A percentile compares a stretch with the other conserved stretches of the same genome.
These are phyloP conservation scores for Allomyces macrogynus DNA, from an alignment of 192 early-diverging fungal species.

Conservation along the genomic window DNA sequence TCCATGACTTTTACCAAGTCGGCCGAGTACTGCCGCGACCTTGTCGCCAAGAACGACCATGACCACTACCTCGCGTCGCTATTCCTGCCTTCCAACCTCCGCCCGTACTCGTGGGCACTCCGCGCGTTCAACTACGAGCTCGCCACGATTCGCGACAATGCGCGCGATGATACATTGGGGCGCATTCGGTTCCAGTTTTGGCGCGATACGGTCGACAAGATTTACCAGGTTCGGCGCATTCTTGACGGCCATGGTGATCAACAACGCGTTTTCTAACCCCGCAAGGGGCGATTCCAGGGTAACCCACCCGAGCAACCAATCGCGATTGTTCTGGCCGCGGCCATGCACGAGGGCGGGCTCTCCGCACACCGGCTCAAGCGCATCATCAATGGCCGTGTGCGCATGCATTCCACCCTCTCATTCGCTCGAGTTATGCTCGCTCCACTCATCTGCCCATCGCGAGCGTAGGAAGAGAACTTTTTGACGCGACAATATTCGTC, in stretches of 20 bases:
- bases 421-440: background rate
- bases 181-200: constrained; percentile 72
- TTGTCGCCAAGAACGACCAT: constrained; percentile 31
- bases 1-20: background rate
- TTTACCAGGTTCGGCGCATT: constrained; percentile 20
- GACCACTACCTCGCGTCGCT: constrained; percentile 56
- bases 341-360: constrained; percentile 27
- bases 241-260: constrained; percentile 3
- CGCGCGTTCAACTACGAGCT: constrained; percentile 83
- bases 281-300: constrained; percentile 17
- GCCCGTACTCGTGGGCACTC: constrained; percentile 48
- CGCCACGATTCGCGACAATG: constrained; percentile 51
- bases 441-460: background rate
- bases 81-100: constrained; percentile 48
- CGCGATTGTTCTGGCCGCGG: constrained; percentile 38
- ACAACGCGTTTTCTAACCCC: constrained; percentile 2
- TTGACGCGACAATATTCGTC: constrained; percentile 45
- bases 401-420: background rate
- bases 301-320: constrained; percentile 59
- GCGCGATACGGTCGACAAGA: constrained; percentile 58
- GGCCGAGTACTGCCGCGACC: background rate
- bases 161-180: constrained; percentile 45
- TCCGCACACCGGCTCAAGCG: constrained; percentile 65
- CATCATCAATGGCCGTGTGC: constrained; percentile 45
- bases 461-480: constrained; percentile 22